phyloP scores from a whole-genome alignment of 139 green algal species.

The Chlamydomonas sphaeroides region DNA sequence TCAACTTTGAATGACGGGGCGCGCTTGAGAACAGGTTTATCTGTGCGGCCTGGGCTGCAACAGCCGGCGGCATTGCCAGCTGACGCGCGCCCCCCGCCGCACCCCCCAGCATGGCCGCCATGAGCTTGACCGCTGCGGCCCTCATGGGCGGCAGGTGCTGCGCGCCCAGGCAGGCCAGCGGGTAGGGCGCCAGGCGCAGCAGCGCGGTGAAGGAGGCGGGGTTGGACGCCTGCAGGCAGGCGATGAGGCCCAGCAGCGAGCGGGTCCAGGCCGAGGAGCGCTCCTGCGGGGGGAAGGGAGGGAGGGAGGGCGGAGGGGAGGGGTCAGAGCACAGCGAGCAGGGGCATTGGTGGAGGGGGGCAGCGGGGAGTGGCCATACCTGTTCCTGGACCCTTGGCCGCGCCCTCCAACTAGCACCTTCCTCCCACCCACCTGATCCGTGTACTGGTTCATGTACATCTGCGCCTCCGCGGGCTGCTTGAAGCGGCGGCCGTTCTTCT shows the following conservation, averaged over 20 bases:
- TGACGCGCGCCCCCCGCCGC: neutral
- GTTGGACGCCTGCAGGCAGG: neutral
- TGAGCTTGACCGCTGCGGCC: neutral
- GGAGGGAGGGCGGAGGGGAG: neutral
- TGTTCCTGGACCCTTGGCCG: too few species aligned
- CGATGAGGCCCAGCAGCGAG: conserved; percentile 6
- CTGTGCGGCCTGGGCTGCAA: too few species aligned
- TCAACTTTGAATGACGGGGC: too few species aligned
- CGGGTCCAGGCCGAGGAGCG: conserved; percentile 12
- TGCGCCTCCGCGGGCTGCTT: conserved; percentile 9
- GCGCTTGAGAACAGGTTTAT: too few species aligned
- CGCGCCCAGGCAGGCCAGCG: conserved; percentile 6
- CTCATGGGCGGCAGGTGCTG: conserved; percentile 22
- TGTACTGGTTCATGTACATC: conserved; percentile 28
- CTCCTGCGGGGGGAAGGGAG: neutral
- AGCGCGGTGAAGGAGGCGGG: conserved; percentile 8
- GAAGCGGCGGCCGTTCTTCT: conserved; percentile 36
- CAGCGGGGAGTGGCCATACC: too few species aligned
- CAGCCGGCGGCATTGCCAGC: too few species aligned
- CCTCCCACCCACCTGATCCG: neutral
- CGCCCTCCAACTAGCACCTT: too few species aligned
- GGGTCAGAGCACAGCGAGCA: too few species aligned
- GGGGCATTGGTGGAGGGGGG: too few species aligned
- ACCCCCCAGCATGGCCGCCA: conserved; percentile 29
- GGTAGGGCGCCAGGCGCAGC: conserved; percentile 14